Evolutionary conservation across 1,284 basidiomycete species (phyloP).

Genomic region (Pisolithus thermaeus): DNA sequence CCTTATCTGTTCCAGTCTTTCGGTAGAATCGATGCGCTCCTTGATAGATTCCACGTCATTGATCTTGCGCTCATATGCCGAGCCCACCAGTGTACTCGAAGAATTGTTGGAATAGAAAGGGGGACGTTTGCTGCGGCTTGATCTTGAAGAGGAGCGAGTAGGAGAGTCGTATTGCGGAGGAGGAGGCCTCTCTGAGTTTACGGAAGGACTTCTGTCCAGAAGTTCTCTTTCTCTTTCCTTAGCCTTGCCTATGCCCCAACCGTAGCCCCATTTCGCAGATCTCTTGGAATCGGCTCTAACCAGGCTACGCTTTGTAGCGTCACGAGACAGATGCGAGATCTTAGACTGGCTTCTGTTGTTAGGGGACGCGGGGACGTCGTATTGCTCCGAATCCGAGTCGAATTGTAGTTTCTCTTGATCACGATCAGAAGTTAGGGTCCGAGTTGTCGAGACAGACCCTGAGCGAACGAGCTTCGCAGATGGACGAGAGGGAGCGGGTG

Average conservation of each 20-base stretch:
- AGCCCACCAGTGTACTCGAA: conserved; percentile 65
- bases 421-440: conserved; percentile 20
- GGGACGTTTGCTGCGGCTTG: conserved; percentile 39
- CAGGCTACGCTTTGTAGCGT: conserved; percentile 37
- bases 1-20: conserved; percentile 62
- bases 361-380: conserved; percentile 32
- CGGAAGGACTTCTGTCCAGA: conserved; percentile 38
- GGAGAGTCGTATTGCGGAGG: conserved; percentile 33
- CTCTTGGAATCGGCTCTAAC: conserved; percentile 48
- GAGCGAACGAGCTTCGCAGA: conserved; percentile 26
- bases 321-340: conserved; percentile 25
- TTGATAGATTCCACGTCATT: conserved; percentile 53
- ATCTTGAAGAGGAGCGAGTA: conserved; percentile 35
- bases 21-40: conserved; percentile 50
- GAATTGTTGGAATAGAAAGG: conserved; percentile 53
- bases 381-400: conserved; percentile 52
- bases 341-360: conserved; percentile 17
- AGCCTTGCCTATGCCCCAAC: conserved; percentile 60
- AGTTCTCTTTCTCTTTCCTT: conserved; percentile 45
- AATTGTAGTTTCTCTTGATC: conserved; percentile 42
- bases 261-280: conserved; percentile 53
- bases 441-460: conserved; percentile 28
- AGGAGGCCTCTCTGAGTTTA: conserved; percentile 30
- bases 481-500: conserved; percentile 19
- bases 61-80: conserved; percentile 61